phyloP scores from a whole-genome alignment of 805 yeast genomes.

The Spathaspora passalidarum region DNA sequence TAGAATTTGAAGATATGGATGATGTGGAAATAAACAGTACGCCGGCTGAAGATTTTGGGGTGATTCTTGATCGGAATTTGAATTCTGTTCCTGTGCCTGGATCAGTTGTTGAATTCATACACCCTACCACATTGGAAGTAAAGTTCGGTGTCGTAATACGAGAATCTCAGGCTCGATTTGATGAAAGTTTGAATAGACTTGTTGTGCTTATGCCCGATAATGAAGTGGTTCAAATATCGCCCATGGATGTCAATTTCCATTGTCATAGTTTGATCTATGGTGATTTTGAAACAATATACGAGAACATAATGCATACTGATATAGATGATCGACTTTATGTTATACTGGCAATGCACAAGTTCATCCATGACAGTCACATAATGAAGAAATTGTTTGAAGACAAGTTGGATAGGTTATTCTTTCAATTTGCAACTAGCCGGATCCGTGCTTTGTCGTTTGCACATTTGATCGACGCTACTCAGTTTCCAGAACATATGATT shows the following conservation, averaged over 20 bases:
- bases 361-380: conserved; percentile 17
- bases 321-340: conserved; percentile 16
- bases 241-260: conserved; percentile 30
- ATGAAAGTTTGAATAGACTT: conserved; percentile 28
- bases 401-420: conserved; percentile 18
- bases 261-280: conserved; percentile 24
- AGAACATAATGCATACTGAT: conserved; percentile 19
- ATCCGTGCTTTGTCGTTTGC: conserved; percentile 14
- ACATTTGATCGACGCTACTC: conserved; percentile 13
- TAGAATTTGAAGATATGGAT: not conserved
- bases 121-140: conserved; percentile 12
- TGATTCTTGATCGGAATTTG: conserved; percentile 10
- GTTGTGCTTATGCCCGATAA: conserved; percentile 32
- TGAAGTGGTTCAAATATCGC: conserved; percentile 21
- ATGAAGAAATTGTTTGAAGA: conserved; percentile 10
- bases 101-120: conserved; percentile 35
- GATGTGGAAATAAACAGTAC: not conserved
- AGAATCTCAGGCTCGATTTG: conserved; percentile 29
- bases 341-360: conserved; percentile 22
- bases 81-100: conserved; percentile 26
- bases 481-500: conserved; percentile 12
- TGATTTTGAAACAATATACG: conserved; percentile 13
- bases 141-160: conserved; percentile 37
- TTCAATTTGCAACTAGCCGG: conserved; percentile 18
- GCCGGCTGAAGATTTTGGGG: conserved; percentile 7